These are phyloP conservation scores for Wallacemonas collosoma DNA, from an alignment of 208 protist genomes.

Conservation along the genomic window DNA sequence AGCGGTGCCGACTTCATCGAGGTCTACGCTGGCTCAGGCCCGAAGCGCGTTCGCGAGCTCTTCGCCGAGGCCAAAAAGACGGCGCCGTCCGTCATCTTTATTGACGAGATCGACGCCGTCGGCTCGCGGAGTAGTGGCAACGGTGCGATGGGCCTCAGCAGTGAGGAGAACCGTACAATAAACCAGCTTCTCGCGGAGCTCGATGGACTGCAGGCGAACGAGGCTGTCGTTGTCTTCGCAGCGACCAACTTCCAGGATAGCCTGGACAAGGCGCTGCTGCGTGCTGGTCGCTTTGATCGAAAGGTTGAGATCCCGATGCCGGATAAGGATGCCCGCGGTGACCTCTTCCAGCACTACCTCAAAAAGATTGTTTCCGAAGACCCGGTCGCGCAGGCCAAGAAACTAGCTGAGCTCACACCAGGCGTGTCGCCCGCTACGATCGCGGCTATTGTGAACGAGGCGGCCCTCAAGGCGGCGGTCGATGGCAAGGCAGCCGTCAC, in stretches of 20 bases:
- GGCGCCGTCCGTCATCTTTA: constrained; percentile 97
- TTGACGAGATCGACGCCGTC: constrained; percentile 98
- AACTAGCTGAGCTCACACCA: constrained; percentile 81
- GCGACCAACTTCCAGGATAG: constrained; percentile 97
- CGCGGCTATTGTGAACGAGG: constrained; percentile 89
- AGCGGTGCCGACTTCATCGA: constrained; percentile 97
- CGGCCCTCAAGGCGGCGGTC: constrained; percentile 89
- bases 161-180: constrained; percentile 92
- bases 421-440: constrained; percentile 94
- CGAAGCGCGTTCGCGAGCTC: constrained; percentile 94
- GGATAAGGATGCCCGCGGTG: constrained; percentile 61
- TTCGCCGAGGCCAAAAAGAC: constrained; percentile 91
- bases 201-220: constrained; percentile 91
- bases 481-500: constrained; percentile 92
- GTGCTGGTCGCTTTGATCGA: constrained; percentile 97
- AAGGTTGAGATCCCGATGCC: constrained; percentile 88
- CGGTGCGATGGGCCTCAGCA: constrained; percentile 70
- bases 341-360: constrained; percentile 84
- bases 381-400: constrained; percentile 28
- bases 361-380: constrained; percentile 44
- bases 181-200: constrained; percentile 97
- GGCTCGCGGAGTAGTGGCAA: constrained; percentile 80
- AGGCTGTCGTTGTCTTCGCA: constrained; percentile 96
- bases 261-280: constrained; percentile 94
- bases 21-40: constrained; percentile 97